phyloP scores from a whole-genome alignment of 768 basidiomycete species.

The Pulveroboletus ravenelii region DNA sequence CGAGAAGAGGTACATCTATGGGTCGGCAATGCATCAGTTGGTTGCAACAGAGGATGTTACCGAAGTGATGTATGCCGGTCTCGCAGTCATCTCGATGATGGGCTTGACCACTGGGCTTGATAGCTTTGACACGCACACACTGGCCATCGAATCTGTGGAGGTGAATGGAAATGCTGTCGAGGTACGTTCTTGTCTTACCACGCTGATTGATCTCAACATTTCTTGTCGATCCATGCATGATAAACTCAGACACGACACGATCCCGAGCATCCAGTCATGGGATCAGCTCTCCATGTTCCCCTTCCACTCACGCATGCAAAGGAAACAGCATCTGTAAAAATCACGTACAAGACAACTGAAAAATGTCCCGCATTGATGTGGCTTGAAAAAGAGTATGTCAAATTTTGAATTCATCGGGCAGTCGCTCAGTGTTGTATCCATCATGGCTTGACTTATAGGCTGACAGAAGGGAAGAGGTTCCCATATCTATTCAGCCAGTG shows the following conservation, averaged over 20 bases:
- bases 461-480: constrained; percentile 81
- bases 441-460: constrained; percentile 35
- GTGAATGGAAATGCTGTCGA: constrained; percentile 43
- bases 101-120: not conserved
- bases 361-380: constrained; percentile 80
- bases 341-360: constrained; percentile 71
- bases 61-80: constrained; percentile 37
- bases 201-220: not conserved
- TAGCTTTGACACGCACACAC: constrained; percentile 46
- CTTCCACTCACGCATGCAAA: constrained; percentile 40
- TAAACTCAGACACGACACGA: constrained; percentile 47
- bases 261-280: constrained; percentile 65
- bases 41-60: constrained; percentile 35
- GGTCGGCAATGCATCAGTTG: constrained; percentile 44
- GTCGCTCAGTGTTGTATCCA: not conserved
- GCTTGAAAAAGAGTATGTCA: constrained; percentile 70
- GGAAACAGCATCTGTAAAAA: constrained; percentile 41
- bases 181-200: constrained; percentile 33
- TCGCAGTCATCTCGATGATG: not conserved
- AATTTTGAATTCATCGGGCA: not conserved
- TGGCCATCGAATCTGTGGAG: constrained; percentile 53
- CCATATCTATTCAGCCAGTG: constrained; percentile 91
- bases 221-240: not conserved
- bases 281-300: constrained; percentile 63
- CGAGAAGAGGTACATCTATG: constrained; percentile 39